Conservation (phyloP, 148 eudicot species). For the Chenopodium album region DNA sequence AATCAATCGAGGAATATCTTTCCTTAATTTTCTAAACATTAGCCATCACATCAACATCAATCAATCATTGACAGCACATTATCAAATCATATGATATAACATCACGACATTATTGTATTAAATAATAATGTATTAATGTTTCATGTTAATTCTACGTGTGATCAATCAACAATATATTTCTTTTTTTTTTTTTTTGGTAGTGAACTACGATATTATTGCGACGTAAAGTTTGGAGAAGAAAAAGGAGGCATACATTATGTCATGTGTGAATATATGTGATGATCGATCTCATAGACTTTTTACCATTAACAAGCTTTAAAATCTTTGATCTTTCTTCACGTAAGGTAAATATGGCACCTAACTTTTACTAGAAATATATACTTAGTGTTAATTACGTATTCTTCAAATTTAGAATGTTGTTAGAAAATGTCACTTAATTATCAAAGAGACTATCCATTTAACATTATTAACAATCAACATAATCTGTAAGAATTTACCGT, state of each 20-base stretch:
- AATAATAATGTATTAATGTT: neutral
- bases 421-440: neutral
- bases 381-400: neutral
- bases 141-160: neutral
- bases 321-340: conserved; percentile 3
- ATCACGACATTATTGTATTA: neutral
- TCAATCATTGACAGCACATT: neutral
- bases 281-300: conserved; percentile 10
- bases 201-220: neutral
- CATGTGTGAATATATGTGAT: neutral
- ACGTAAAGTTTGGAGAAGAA: conserved; percentile 8
- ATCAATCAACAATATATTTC: neutral
- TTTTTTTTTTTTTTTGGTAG: no score
- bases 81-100: neutral
- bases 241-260: neutral
- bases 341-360: neutral
- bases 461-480: no score
- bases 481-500: no score
- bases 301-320: neutral
- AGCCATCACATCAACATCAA: neutral
- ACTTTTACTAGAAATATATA: neutral
- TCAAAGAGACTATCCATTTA: neutral
- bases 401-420: neutral
- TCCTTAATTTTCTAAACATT: neutral
- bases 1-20: neutral